A percentile compares a stretch with the other conserved stretches of the same genome.
Conservation (phyloP, 129 eudicot species). For the Saposhnikovia divaricata region DNA sequence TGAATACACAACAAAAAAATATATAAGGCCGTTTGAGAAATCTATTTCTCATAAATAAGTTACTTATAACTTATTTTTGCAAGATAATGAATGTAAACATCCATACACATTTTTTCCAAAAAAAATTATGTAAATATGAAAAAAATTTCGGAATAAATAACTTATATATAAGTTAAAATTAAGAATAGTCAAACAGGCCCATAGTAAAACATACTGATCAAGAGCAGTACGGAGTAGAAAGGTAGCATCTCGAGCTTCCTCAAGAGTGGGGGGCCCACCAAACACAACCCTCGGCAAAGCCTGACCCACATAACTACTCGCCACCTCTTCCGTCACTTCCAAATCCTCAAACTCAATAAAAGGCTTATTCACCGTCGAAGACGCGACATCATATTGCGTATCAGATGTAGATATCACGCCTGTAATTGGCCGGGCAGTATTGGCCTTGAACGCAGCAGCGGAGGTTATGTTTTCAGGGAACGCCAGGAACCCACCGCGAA, state of each 20-base stretch:
- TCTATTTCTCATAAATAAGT: too few species aligned
- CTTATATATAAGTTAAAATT: too few species aligned
- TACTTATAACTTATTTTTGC: too few species aligned
- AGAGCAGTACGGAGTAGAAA: conserved; percentile 59
- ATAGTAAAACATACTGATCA: conserved; percentile 32
- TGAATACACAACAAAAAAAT: background rate
- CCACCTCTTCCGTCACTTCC: conserved; percentile 42
- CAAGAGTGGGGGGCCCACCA: conserved; percentile 54
- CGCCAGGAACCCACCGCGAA: conserved; percentile 27
- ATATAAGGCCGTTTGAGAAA: too few species aligned
- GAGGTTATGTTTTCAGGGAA: conserved; percentile 29
- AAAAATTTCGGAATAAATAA: too few species aligned
- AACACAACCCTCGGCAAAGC: conserved; percentile 62
- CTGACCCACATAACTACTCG: conserved; percentile 21
- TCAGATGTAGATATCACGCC: conserved; percentile 22
- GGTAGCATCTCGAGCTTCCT: conserved; percentile 76
- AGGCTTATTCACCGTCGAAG: conserved; percentile 20
- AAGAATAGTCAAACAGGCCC: too few species aligned
- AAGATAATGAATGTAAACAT: too few species aligned
- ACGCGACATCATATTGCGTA: background rate
- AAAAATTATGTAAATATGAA: too few species aligned
- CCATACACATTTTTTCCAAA: too few species aligned
- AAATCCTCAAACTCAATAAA: conserved; percentile 40
- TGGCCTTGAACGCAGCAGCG: conserved; percentile 36
- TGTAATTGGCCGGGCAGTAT: conserved; percentile 23